Base-by-base conservation (phyloP, 1,284 basidiomycete genomes). In the Moesziomyces aphidis region DNA sequence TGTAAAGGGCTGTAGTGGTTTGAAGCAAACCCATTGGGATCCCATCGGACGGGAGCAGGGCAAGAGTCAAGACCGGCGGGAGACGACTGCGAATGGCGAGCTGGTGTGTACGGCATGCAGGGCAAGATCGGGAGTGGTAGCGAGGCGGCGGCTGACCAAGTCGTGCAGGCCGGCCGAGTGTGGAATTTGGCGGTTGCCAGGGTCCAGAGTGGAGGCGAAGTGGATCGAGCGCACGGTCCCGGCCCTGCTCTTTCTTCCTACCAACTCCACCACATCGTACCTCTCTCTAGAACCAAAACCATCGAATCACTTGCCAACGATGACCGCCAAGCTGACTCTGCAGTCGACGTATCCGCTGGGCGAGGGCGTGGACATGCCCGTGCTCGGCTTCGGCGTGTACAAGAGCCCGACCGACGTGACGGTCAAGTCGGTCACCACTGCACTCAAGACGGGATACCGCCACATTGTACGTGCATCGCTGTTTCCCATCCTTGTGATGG, bases 351-450 rank as follows among this genome's bases (percentile, higher is more conserved):
- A 69, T 36, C 23, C 59, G 19, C 34, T 72, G 24, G 66, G 72
- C 60, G 62, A 69, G 4, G 66, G 66, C 8, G 66, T 53, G 46
- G 55, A 65, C 42, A 69, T 74, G 72, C 72, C 72, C 42, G 50
- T 69, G 7, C 56, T 69, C 7, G 72, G 72, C 15, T 74, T 74
- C 44, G 72, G 72, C 26, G 72, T 74, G 17, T 74, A 74, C 66
- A 65, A 69, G 55, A 65, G 61, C 22, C 66, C 62, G 19, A 28
- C 52, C 1, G 66, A 74, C 21, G 72, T 74, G 2, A 62, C 61
- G 2, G 55, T 59, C 15, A 42, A 48, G 13, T 74, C 72, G 45
- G 72, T 74, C 31, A 69, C 54, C 17, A 66, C 72, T 0, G 72
- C 72, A 9, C 62, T 74, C 59, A 62, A 69, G 49, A 51, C 55